Percentiles rank a stretch among this genome's conserved stretches.
These are phyloP conservation scores for Colletotrichum navitas DNA, from an alignment of 2,329 filamentous ascomycete species.

Conservation along the genomic window DNA sequence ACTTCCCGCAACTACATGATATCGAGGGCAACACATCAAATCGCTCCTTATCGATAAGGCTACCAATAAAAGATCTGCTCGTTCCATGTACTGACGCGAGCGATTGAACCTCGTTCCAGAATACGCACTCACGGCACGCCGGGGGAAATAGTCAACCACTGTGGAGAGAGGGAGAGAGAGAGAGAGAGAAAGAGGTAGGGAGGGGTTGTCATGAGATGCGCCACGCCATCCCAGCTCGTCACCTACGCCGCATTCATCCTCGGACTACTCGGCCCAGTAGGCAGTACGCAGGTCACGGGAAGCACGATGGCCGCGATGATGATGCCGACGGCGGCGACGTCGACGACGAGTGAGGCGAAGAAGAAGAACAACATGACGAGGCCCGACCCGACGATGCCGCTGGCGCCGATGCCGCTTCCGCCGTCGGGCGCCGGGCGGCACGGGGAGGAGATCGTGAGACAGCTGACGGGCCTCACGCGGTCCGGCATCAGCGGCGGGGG, in stretches of 20 bases:
- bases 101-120: no score
- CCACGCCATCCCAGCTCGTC: not conserved
- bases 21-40: not conserved
- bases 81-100: not conserved
- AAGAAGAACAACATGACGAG: slow-evolving; percentile 51
- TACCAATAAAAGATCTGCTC: not conserved
- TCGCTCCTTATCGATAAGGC: not conserved
- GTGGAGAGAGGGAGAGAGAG: not conserved
- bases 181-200: no score
- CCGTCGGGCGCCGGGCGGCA: slow-evolving; percentile 51
- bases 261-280: not conserved
- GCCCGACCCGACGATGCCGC: slow-evolving; percentile 46
- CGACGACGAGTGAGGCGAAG: not conserved
- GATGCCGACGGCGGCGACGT: not conserved
- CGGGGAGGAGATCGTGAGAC: slow-evolving; percentile 52
- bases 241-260: not conserved
- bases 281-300: no score
- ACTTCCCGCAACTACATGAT: not conserved
- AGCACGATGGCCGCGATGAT: not conserved
- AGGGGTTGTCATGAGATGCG: not conserved
- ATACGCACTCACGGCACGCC: not conserved
- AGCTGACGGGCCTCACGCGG: slow-evolving; percentile 53
- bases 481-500: slow-evolving; percentile 40
- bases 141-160: not conserved
- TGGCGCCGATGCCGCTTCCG: slow-evolving; percentile 53